Base-by-base conservation (phyloP, 2,329 filamentous ascomycete genomes). In the Arthrobotrys megalospora region DNA sequence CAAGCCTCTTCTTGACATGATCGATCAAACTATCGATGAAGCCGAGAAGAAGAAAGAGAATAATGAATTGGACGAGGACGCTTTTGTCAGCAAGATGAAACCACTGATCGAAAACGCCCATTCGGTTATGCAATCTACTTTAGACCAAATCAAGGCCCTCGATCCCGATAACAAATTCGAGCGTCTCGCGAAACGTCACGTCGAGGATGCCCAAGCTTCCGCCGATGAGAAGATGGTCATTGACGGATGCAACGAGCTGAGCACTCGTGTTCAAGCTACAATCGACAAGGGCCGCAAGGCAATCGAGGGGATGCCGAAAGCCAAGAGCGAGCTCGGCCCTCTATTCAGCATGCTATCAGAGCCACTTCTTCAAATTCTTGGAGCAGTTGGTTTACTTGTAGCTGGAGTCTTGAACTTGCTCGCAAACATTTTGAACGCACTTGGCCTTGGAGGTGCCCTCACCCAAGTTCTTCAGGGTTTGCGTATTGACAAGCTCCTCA, bases 321-420 rank as follows among this genome's bases (percentile, higher is more conserved):
- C 93, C 50, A 96, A 97, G 91, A 95, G 97, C 88, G 91, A 95
- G 87, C 88, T 97, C 78, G 97, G 95, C 86, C 94, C 94, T 10
- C 89, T 97, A 34, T 97, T 94, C 93, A 90, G 87, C 34, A 87
- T 97, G 60, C 86, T 96, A 12, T 81, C 83, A 41, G 93, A 97
- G 87, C 94, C 94, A 10, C 87, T 97, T 21, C 93, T 94, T 88
- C 94, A 97, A 88, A 97, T 97, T 83, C 88, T 97, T 60, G 93
- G 79, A n/a, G 80, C 80, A 10, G 94, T 97, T 53, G 94, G 94
- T 21, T 86, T 97, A 76, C 85, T 97, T 80, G 87, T 97, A 78
- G 91, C 87, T 64, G 94, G 94, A 84, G 94, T 97, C 0, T 87
- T 97, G 6, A 92, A 92, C 50, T 88, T 97, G 0, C 93, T 97